Evolutionary conservation across 2,329 filamentous ascomycete genomes (phyloP).

Genomic region (Paecilomyces variotii): DNA sequence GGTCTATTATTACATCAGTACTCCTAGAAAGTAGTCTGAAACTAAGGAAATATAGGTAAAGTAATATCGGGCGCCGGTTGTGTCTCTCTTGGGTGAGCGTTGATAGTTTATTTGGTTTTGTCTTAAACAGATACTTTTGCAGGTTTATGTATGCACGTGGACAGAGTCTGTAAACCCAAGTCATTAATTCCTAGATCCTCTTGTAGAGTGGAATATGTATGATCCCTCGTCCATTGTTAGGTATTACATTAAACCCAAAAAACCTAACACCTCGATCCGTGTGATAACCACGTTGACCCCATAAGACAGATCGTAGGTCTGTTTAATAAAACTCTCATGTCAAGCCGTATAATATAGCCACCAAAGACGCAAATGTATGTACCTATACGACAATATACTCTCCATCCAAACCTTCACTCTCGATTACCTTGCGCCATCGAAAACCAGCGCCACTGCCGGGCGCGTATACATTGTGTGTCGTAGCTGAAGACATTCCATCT

Average conservation of each 20-base stretch:
- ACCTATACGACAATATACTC: constrained; percentile 26
- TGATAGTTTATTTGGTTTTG: too few species aligned
- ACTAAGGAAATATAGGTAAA: too few species aligned
- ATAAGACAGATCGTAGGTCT: background rate
- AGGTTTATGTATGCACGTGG: too few species aligned
- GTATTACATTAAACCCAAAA: background rate
- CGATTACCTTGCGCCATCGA: constrained; percentile 22
- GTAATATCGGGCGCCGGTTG: too few species aligned
- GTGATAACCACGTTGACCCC: background rate
- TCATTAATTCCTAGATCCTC: too few species aligned
- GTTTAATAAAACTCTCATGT: background rate
- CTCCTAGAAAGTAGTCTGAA: too few species aligned
- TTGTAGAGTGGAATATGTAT: too few species aligned
- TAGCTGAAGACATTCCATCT: background rate
- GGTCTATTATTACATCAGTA: too few species aligned
- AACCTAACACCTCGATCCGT: background rate
- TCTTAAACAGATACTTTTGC: too few species aligned
- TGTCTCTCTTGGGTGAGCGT: too few species aligned
- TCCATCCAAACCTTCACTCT: constrained; percentile 16
- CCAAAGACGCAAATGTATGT: background rate
- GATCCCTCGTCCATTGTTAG: background rate
- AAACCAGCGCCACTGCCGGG: constrained; percentile 12
- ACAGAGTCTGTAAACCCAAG: too few species aligned
- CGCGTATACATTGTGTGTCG: background rate
- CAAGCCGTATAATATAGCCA: background rate